Base-by-base conservation (phyloP, 805 yeast genomes). In the Yamadazyma ubonensis region DNA sequence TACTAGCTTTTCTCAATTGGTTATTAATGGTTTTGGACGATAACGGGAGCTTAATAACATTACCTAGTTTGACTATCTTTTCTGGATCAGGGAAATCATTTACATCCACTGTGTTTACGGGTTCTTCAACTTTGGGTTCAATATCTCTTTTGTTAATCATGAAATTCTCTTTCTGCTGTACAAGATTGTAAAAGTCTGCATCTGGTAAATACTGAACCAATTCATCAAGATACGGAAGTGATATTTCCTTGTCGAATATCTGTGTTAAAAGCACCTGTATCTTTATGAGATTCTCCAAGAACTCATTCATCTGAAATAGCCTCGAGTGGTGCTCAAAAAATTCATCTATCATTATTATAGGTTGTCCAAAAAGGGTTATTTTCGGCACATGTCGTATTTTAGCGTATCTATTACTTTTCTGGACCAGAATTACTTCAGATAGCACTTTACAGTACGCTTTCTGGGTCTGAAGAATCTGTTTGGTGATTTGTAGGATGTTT, bases 141-240 rank as follows among this genome's bases (percentile, higher is more conserved):
- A 43, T 43, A 7, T 52, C 56, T 0, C 51, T 53, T 3, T 51
- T 52, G n/a, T 44, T 49, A 6, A 54, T 31, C 47, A 67, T 51
- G 33, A 55, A 45, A 35, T 51, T 44, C 44, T 65, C 68, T 39
- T 65, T 66, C 29, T 53, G 53, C 35, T 61, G 63, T 4, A 69
- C 59, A 16, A 65, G 48, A 17, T 54, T 48, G 28, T 52, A 58
- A 42, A 58, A 59, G 9, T 46, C 50, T 7, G 52, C 32, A 35
- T 53, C 51, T 1, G 66, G 66, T 14, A 60, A 39, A 25, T 42
- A 50, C 17, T 29, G 39, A 9, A 14, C 22, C 21, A 60, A 42
- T 36, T 60, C 65, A 6, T 39, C 36, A n/a, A 59, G 38, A 29
- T 64, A 58, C 1, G 65, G 66, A 10, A 60, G 33, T 4, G 51